Percentiles rank a stretch among this genome's conserved stretches.
phyloP scores from a whole-genome alignment of 306 rosid species.

The Fagus sylvatica region DNA sequence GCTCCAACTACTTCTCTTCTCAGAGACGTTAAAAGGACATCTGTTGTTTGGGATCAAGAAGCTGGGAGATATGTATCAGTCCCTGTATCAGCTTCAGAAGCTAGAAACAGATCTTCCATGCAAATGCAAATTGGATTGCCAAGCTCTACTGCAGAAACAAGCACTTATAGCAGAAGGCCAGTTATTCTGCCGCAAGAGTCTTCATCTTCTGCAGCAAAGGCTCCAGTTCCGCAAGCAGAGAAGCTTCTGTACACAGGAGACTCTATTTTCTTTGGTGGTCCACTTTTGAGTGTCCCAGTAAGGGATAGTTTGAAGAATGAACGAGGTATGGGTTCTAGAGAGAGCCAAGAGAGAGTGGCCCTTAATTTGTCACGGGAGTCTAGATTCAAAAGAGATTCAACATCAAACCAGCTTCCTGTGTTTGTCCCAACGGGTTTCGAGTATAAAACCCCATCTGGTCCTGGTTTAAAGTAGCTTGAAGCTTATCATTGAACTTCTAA shows the following conservation, averaged over 20 bases:
- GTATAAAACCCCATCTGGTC: constrained; percentile 52
- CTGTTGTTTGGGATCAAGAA: constrained; percentile 99
- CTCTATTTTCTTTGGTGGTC: constrained; percentile 94
- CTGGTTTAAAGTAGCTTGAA: constrained; percentile 47
- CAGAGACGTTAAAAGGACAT: constrained; percentile 84
- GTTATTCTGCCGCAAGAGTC: constrained; percentile 49
- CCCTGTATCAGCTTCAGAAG: constrained; percentile 76
- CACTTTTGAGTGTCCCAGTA: constrained; percentile 66
- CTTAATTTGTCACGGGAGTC: constrained; percentile 64
- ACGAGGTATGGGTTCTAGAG: constrained; percentile 45
- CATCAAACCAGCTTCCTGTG: constrained; percentile 92
- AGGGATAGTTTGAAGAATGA: constrained; percentile 68
- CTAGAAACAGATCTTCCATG: constrained; percentile 56
- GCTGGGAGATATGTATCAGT: constrained; percentile 96
- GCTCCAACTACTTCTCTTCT: constrained; percentile 71
- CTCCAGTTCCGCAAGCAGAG: constrained; percentile 59
- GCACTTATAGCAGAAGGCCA: constrained; percentile 49
- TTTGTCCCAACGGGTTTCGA: constrained; percentile 80
- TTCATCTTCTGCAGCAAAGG: constrained; percentile 50
- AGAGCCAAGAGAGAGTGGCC: constrained; percentile 50
- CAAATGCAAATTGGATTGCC: constrained; percentile 55
- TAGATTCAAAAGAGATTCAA: constrained; percentile 74
- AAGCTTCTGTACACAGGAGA: constrained; percentile 90
- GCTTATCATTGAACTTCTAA: constrained; percentile 35
- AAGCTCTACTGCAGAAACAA: constrained; percentile 52